These are phyloP conservation scores for Hypomontagnella monticulosa DNA, from an alignment of 495 filamentous ascomycete genomes.

Conservation along the genomic window DNA sequence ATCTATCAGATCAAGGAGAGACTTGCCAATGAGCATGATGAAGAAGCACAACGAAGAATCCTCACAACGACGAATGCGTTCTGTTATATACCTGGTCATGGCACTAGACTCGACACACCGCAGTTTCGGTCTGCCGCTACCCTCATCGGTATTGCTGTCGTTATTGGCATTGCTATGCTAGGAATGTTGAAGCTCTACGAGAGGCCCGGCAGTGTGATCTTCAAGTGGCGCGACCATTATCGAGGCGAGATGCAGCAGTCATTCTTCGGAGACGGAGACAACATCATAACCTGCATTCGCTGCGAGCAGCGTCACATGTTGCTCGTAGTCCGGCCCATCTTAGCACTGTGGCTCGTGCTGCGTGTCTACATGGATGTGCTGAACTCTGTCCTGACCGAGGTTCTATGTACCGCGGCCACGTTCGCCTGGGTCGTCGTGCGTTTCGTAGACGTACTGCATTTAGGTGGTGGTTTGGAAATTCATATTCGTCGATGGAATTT, in stretches of 20 bases:
- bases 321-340: conserved; percentile 31
- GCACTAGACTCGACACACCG: conserved; percentile 24
- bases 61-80: conserved; percentile 33
- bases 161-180: conserved; percentile 13
- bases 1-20: conserved; percentile 37
- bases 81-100: conserved; percentile 35
- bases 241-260: conserved; percentile 37
- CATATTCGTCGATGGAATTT: conserved; percentile 23
- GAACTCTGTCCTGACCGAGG: conserved; percentile 35
- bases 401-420: conserved; percentile 23
- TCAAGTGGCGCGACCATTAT: conserved; percentile 36
- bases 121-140: conserved; percentile 26
- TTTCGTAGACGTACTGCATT: conserved; percentile 31
- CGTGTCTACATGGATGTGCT: conserved; percentile 35
- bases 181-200: conserved; percentile 32
- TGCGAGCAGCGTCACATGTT: conserved; percentile 40
- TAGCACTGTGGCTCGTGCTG: conserved; percentile 37
- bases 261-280: conserved; percentile 33
- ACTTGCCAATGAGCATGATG: conserved; percentile 37
- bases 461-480: conserved; percentile 27
- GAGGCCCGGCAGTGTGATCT: conserved; percentile 31
- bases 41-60: conserved; percentile 23
- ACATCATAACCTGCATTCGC: conserved; percentile 39
- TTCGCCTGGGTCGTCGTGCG: conserved; percentile 34
- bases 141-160: conserved; percentile 32